phyloP scores from a whole-genome alignment of 306 rosid genomes.

The Sechiopsis laciniata region DNA sequence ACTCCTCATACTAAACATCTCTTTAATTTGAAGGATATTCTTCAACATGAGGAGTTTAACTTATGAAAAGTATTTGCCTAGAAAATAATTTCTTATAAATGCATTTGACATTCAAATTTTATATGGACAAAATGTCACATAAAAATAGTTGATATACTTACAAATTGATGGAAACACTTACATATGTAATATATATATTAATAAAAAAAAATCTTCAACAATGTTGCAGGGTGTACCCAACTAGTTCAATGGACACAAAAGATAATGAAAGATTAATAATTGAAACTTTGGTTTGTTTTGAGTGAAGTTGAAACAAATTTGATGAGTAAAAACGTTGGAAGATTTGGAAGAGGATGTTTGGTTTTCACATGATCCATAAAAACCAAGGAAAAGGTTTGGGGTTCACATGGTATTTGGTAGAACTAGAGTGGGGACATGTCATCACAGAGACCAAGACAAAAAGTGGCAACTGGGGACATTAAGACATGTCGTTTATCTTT shows the following conservation, averaged over 20 bases:
- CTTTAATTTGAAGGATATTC: too few species aligned
- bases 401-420: conserved; percentile 35
- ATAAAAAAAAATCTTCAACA: background rate
- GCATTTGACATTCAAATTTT: too few species aligned
- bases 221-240: background rate
- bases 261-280: background rate
- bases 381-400: conserved; percentile 14
- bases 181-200: too few species aligned
- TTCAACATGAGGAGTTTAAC: too few species aligned
- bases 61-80: too few species aligned
- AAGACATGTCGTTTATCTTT: background rate
- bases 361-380: conserved; percentile 31
- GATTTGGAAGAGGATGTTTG: conserved; percentile 6
- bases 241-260: background rate
- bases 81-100: too few species aligned
- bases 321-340: background rate
- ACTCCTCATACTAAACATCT: too few species aligned
- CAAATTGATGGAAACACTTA: too few species aligned
- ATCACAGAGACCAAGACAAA: conserved; percentile 25
- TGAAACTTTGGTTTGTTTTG: background rate
- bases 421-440: conserved; percentile 24
- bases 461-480: conserved; percentile 8
- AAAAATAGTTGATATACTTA: too few species aligned
- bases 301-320: background rate
- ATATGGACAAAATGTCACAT: too few species aligned